Evolutionary conservation across 805 yeast genomes (phyloP), one percentile per base, ranked within the genome.

Genomic region (Brettanomyces bruxellensis): DNA sequence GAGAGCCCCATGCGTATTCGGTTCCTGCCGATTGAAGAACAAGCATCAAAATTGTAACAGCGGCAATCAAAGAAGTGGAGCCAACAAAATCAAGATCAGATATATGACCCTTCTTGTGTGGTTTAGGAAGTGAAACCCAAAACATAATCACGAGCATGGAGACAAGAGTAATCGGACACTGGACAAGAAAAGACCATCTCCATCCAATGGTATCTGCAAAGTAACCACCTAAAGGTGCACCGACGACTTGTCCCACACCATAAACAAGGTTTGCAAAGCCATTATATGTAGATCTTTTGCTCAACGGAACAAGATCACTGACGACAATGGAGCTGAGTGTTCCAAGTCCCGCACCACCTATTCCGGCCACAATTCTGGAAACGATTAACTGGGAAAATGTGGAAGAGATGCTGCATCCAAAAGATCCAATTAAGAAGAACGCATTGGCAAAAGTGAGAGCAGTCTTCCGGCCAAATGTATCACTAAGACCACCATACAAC

Each of bases 321-420:
- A 83, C 74, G 3, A 89, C 73, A 47, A 88, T 83, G 5, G 95
- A 81, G 14, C 86, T 76, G 53, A 87, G 67, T 0, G 90, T 73
- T 44, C 82, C 78, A 57, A 88, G 75, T 1, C 96, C 96, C 5
- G 95, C 93, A 9, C 93, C 95, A 24, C 96, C 96, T 47, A 85
- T 74, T 18, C 96, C 96, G 25, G 95, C 81, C 44, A 88, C 70
- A 50, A 86, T 78, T 55, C 87, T 68, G 4, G 84, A 84, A 28
- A 75, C 50, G 55, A 75, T 57, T 62, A 78, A 62, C 58, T 64
- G n/a, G 70, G 68, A 34, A 55, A 72, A 54, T 63, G 71, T 46
- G 60, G 60, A 30, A 52, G 63, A 75, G 1, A 69, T 35, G 7
- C 72, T 72, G 55, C 75, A 74, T 38, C 73, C 55, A 0, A 58